A percentile compares a stretch with the other conserved stretches of the same genome.
Conservation (phyloP, 1,284 basidiomycete species). For the Naganishia sp. region DNA sequence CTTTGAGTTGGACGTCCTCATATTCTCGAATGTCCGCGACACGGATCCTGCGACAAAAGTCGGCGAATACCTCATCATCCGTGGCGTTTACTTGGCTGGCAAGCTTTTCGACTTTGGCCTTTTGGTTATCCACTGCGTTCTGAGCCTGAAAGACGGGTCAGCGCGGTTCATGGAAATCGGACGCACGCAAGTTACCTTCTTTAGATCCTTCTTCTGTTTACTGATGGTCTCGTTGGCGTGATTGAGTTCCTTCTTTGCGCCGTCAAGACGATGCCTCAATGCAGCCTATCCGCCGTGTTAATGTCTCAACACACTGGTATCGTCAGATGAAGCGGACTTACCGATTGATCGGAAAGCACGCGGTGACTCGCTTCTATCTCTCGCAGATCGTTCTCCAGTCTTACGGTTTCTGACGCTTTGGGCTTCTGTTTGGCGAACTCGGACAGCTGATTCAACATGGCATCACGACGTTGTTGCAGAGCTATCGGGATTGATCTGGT, state of each 20-base stretch:
- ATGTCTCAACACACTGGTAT: neutral
- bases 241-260: conserved; percentile 28
- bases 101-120: conserved; percentile 63
- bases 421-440: conserved; percentile 81
- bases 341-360: conserved; percentile 79
- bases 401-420: conserved; percentile 77
- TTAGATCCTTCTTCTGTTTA: conserved; percentile 30
- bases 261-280: conserved; percentile 20
- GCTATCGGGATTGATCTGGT: conserved; percentile 54
- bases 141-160: conserved; percentile 46
- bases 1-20: conserved; percentile 85
- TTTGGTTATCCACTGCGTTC: conserved; percentile 57
- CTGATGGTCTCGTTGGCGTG: conserved; percentile 20
- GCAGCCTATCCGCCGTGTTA: conserved; percentile 7
- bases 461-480: conserved; percentile 71
- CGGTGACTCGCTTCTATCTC: conserved; percentile 73
- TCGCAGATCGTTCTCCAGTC: conserved; percentile 71
- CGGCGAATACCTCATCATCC: conserved; percentile 76
- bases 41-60: conserved; percentile 79
- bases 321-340: conserved; percentile 50
- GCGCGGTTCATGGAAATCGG: neutral
- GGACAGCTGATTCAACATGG: conserved; percentile 72
- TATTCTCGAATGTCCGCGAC: conserved; percentile 88
- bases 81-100: conserved; percentile 64
- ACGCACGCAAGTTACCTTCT: conserved; percentile 8